A percentile compares a stretch with the other conserved stretches of the same genome.
Evolutionary conservation across 2,329 filamentous ascomycete genomes (phyloP).

Genomic region (Pyrenophora graminea): DNA sequence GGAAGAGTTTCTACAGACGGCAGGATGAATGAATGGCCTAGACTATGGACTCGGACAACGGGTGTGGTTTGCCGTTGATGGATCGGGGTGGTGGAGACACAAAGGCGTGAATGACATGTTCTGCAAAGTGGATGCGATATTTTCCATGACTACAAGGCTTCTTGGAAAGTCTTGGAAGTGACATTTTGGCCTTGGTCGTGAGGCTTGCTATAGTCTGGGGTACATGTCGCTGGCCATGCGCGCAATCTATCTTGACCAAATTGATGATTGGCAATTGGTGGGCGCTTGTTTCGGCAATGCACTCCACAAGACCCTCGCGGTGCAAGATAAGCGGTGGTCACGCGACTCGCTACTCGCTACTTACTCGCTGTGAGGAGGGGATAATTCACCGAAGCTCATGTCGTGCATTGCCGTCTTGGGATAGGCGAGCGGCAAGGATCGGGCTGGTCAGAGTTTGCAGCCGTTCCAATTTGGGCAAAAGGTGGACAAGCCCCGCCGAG

Average conservation of each 20-base stretch:
- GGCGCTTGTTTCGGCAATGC: conserved; percentile 16
- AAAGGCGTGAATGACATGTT: background rate
- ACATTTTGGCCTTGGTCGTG: too few relatives aligned
- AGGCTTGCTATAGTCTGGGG: background rate
- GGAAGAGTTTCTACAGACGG: conserved; percentile 28
- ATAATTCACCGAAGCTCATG: conserved; percentile 7
- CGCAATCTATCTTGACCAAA: background rate
- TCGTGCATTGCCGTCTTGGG: conserved; percentile 22
- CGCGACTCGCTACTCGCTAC: background rate
- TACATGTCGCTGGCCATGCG: conserved; percentile 1
- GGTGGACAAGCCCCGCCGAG: conserved; percentile 26
- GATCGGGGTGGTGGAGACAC: background rate
- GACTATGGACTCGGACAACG: conserved; percentile 6
- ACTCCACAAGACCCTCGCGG: conserved; percentile 8
- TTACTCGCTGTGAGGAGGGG: background rate
- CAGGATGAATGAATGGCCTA: conserved; percentile 8
- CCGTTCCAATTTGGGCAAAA: conserved; percentile 22
- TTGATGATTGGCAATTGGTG: conserved; percentile 16
- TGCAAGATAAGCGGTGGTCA: conserved; percentile 4
- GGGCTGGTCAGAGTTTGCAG: conserved; percentile 14
- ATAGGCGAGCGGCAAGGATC: conserved; percentile 19
- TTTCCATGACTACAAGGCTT: too few relatives aligned
- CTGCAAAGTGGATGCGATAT: background rate
- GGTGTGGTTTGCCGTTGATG: background rate
- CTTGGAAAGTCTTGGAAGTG: too few relatives aligned